Conservation (phyloP, 306 rosid genomes). For the Trifolium subterraneum region DNA sequence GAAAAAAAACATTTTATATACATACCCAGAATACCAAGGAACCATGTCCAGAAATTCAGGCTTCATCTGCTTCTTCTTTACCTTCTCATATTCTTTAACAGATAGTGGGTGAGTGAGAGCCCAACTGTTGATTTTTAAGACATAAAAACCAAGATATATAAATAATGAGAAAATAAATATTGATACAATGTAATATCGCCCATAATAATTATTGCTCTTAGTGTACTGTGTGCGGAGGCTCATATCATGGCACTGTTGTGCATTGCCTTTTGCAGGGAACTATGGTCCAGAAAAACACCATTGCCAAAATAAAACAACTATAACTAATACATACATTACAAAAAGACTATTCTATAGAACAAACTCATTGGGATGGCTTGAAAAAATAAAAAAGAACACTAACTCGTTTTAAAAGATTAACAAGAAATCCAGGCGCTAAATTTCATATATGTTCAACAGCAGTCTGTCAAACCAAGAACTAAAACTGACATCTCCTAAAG, state of each 20-base stretch:
- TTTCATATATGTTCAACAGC: conserved; percentile 16
- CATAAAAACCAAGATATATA: conserved; percentile 26
- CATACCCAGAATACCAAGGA: conserved; percentile 99
- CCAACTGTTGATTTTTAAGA: conserved; percentile 72
- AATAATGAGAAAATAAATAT: conserved; percentile 29
- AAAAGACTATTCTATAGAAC: neutral
- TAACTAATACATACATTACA: neutral
- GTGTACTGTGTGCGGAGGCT: conserved; percentile 26
- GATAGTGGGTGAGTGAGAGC: conserved; percentile 93
- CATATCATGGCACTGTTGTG: conserved; percentile 23
- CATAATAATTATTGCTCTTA: neutral
- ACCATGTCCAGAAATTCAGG: conserved; percentile 97
- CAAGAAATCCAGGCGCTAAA: conserved; percentile 1
- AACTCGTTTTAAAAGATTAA: neutral
- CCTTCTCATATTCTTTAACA: conserved; percentile 75
- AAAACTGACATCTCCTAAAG: conserved; percentile 3
- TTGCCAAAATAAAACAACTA: conserved; percentile 20
- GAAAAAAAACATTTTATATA: conserved; percentile 14
- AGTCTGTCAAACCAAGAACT: conserved; percentile 19
- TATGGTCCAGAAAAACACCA: conserved; percentile 16
- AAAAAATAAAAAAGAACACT: neutral
- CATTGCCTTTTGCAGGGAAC: conserved; percentile 16
- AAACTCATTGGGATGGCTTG: neutral
- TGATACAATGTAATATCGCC: conserved; percentile 2
- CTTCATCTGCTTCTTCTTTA: conserved; percentile 89